Conservation (phyloP, 176 grass and related monocot species). For the Pontederia crassipes region DNA sequence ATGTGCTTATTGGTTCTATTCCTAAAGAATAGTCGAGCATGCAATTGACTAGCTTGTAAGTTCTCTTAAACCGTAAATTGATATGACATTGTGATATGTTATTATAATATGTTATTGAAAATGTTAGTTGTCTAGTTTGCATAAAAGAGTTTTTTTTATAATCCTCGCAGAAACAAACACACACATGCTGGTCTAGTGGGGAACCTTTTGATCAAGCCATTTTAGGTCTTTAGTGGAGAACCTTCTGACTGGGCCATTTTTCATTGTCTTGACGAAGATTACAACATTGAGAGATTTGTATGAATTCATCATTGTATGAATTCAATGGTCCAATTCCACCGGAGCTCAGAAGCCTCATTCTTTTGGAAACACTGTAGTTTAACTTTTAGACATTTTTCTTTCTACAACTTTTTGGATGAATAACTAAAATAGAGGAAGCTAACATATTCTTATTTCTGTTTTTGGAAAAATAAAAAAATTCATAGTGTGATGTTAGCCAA, state of each 20-base stretch:
- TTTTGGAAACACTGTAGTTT: conserved; percentile 63
- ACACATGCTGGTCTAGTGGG: conserved; percentile 60
- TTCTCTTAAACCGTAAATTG: conserved; percentile 22
- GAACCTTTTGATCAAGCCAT: no score
- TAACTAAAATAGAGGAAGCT: conserved; percentile 6
- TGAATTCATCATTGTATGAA: conserved; percentile 17
- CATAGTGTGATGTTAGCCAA: conserved; percentile 78
- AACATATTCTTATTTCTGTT: conserved; percentile 8
- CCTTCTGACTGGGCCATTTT: conserved; percentile 70
- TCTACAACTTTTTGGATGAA: background rate
- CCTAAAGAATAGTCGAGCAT: conserved; percentile 52
- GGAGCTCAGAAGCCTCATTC: conserved; percentile 39
- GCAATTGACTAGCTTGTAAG: conserved; percentile 65
- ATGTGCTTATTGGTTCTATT: conserved; percentile 46
- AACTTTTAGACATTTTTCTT: conserved; percentile 1
- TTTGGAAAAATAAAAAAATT: conserved; percentile 18
- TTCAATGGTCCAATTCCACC: conserved; percentile 49
- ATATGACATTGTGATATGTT: no score
- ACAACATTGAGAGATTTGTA: conserved; percentile 69
- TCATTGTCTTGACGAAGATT: conserved; percentile 53
- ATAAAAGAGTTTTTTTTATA: conserved; percentile 3
- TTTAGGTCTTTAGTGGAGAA: conserved; percentile 84
- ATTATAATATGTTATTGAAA: no score
- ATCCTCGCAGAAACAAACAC: background rate
- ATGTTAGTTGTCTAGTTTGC: conserved; percentile 11